These are phyloP conservation scores for Colletotrichum phormii DNA, from an alignment of 2,329 filamentous ascomycete species.

Conservation along the genomic window DNA sequence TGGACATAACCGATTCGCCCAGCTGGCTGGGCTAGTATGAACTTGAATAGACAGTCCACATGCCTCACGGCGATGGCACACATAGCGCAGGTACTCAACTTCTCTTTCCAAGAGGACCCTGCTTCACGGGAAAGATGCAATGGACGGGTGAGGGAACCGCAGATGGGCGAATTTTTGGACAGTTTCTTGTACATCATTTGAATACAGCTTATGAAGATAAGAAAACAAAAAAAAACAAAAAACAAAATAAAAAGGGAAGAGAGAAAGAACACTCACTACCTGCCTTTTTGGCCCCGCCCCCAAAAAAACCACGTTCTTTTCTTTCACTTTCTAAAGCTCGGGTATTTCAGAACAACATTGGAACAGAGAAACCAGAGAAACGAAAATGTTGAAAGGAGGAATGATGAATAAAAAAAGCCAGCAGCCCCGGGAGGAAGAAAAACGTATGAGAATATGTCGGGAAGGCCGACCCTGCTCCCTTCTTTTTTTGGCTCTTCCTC, in stretches of 20 bases:
- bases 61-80: neutral
- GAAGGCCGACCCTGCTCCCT: neutral
- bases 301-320: constrained; percentile 28
- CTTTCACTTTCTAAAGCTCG: constrained; percentile 35
- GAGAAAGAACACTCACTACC: constrained; percentile 13
- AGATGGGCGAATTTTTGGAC: constrained; percentile 1
- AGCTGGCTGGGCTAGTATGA: constrained; percentile 18
- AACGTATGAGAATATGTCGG: constrained; percentile 3
- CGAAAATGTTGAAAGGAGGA: constrained; percentile 1
- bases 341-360: constrained; percentile 38
- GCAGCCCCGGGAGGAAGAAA: constrained; percentile 3
- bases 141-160: neutral
- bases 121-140: neutral
- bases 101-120: neutral
- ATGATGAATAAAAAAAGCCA: neutral
- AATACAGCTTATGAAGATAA: constrained; percentile 35
- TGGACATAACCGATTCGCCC: neutral
- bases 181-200: constrained; percentile 35
- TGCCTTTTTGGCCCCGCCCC: constrained; percentile 5
- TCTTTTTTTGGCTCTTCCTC: neutral
- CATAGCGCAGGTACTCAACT: neutral
- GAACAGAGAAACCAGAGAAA: constrained; percentile 19
- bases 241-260: neutral
- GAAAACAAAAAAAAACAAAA: neutral
- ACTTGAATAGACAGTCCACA: neutral